phyloP scores from a whole-genome alignment of 805 yeast genomes.

The Ogataea nonfermentans region DNA sequence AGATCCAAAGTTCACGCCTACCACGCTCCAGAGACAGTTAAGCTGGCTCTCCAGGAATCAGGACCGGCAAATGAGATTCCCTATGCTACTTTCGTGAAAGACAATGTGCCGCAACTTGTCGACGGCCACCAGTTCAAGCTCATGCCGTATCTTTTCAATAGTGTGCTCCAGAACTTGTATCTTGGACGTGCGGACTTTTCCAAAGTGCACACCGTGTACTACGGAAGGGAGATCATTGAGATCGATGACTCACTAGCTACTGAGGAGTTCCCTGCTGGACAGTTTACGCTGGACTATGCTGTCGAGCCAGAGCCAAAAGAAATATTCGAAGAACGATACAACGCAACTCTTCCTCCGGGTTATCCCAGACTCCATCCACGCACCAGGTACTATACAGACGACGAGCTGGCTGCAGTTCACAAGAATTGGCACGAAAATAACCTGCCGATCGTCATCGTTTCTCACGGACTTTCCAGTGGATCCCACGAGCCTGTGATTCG shows the following conservation, averaged over 20 bases:
- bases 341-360: slow-evolving; percentile 46
- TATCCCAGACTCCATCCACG: slow-evolving; percentile 67
- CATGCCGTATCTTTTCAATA: slow-evolving; percentile 47
- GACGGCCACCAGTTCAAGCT: slow-evolving; percentile 39
- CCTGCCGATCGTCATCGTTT: slow-evolving; percentile 58
- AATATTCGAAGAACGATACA: slow-evolving; percentile 32
- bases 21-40: background rate
- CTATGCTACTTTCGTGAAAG: slow-evolving; percentile 35
- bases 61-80: slow-evolving; percentile 18
- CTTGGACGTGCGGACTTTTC: slow-evolving; percentile 45
- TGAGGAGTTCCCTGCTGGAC: slow-evolving; percentile 32
- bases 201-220: slow-evolving; percentile 40
- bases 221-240: slow-evolving; percentile 45
- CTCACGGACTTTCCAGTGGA: slow-evolving; percentile 80
- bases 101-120: slow-evolving; percentile 40
- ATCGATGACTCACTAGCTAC: slow-evolving; percentile 20
- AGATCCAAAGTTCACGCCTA: slow-evolving; percentile 1
- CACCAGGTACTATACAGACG: slow-evolving; percentile 55
- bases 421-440: slow-evolving; percentile 35
- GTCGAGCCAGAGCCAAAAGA: slow-evolving; percentile 31
- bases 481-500: slow-evolving; percentile 73
- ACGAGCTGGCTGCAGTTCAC: slow-evolving; percentile 38
- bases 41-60: slow-evolving; percentile 1
- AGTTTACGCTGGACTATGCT: slow-evolving; percentile 51
- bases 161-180: slow-evolving; percentile 50